Evolutionary conservation across 129 eudicot species (phyloP), one percentile per base, ranked within the genome.

Genomic region (Arctium lappa): DNA sequence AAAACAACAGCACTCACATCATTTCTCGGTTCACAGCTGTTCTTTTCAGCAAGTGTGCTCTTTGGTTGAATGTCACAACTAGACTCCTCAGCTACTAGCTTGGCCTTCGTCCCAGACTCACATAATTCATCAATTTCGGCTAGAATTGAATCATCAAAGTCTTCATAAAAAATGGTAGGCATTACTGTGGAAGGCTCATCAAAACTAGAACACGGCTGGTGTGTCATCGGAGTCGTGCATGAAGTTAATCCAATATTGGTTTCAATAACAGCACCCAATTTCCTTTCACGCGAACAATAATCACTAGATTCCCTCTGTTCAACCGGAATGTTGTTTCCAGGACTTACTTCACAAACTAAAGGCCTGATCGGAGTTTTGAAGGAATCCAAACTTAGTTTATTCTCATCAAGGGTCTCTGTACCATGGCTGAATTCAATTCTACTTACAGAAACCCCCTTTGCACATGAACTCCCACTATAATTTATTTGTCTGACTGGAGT

Each of bases 111-210:
- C 71, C 83, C 86, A 62, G 88, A 88, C 84, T 91, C 94, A 56
- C 98, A 96, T 81, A 96, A 73, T 18, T 86, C 89, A 80, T 93
- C 99, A 82, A 96, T 90, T 87, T 96, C 89, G 40, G 91, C 93
- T 16, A 96, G 60, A 81, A 96, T 75, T 39, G 91, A 77, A 53
- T 90, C 92, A 79, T 96, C 90, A 88, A 96, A 90, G 33, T 86
- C 94, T 83, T 96, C 97, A 65, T 84, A 88, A 29, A 79, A 86
- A 63, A 79, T 56, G 71, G 63, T 75, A 53, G 84, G 76, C 74
- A 79, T 63, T 13, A 84, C 3, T 37, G 78, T 75, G 63, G 82
- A 86, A 42, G 86, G 42, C 66, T 42, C 85, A 2, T 80, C 79
- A 53, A 80, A 34, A 70, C 76, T 80, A 84, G 79, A 69, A 69